Conservation (phyloP, 306 rosid species). For the Pueraria montana region DNA sequence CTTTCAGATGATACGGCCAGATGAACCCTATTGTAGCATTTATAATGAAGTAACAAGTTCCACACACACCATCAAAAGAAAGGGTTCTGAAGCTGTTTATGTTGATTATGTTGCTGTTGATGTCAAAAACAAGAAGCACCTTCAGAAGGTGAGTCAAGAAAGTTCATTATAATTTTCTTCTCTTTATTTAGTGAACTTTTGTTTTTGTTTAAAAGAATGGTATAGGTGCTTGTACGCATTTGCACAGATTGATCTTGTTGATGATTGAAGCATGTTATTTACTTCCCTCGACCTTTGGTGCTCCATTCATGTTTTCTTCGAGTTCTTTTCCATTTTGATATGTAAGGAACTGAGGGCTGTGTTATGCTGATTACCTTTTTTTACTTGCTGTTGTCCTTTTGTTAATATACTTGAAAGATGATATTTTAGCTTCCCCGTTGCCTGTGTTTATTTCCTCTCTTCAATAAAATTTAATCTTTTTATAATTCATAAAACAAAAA, state of each 20-base stretch:
- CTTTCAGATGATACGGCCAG: constrained; percentile 77
- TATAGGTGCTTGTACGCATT: constrained; percentile 22
- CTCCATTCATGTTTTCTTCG: not conserved
- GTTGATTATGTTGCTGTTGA: constrained; percentile 91
- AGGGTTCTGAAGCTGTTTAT: constrained; percentile 86
- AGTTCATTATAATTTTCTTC: not conserved
- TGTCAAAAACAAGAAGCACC: constrained; percentile 63
- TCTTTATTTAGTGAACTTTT: constrained; percentile 1
- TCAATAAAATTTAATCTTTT: not conserved
- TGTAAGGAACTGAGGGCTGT: not conserved
- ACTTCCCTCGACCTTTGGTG: not conserved
- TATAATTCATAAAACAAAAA: not conserved
- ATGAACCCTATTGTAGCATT: constrained; percentile 80
- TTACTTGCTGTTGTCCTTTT: not conserved
- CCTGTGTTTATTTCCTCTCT: not conserved
- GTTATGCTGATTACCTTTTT: not conserved
- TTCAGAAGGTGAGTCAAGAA: constrained; percentile 70
- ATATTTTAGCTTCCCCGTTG: not conserved
- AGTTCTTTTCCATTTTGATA: not conserved
- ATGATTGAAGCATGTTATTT: constrained; percentile 30
- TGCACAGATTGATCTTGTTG: constrained; percentile 14
- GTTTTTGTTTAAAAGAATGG: not conserved
- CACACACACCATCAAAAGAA: constrained; percentile 49
- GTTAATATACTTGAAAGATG: constrained; percentile 18
- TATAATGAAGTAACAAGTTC: constrained; percentile 61